Conservation (phyloP, 352 stramenopile genomes). For the Plasmopara halstedii region DNA sequence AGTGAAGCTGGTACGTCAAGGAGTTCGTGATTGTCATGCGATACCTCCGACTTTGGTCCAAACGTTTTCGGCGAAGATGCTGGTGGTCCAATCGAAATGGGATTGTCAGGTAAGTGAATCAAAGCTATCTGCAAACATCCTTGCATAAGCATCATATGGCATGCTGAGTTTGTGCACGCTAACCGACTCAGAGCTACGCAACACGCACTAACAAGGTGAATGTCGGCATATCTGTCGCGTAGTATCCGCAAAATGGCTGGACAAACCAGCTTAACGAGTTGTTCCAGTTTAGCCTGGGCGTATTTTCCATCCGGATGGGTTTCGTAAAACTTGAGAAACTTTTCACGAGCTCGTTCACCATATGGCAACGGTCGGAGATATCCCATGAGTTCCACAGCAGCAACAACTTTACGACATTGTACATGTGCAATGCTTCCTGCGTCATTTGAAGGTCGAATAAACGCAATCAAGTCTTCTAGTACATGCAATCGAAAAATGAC, state of each 20-base stretch:
- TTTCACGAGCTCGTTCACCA: constrained; percentile 29
- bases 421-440: constrained; percentile 36
- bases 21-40: constrained; percentile 34
- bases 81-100: constrained; percentile 5
- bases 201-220: constrained; percentile 37
- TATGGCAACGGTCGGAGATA: constrained; percentile 60
- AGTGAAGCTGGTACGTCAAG: constrained; percentile 50
- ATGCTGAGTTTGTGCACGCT: constrained; percentile 43
- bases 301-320: constrained; percentile 31
- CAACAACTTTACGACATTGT: constrained; percentile 29
- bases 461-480: constrained; percentile 56
- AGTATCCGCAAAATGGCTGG: constrained; percentile 53
- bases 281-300: constrained; percentile 32
- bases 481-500: constrained; percentile 54
- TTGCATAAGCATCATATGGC: constrained; percentile 37
- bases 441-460: constrained; percentile 41
- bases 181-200: constrained; percentile 56
- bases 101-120: constrained; percentile 49
- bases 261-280: constrained; percentile 40
- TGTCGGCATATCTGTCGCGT: constrained; percentile 31
- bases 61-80: constrained; percentile 6
- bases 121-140: constrained; percentile 50
- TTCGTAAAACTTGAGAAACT: constrained; percentile 28
- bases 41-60: constrained; percentile 23
- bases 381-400: constrained; percentile 51